Percentiles rank a stretch among this genome's conserved stretches.
Conservation (phyloP, 345 rosid species). For the Eucalyptus regnans region DNA sequence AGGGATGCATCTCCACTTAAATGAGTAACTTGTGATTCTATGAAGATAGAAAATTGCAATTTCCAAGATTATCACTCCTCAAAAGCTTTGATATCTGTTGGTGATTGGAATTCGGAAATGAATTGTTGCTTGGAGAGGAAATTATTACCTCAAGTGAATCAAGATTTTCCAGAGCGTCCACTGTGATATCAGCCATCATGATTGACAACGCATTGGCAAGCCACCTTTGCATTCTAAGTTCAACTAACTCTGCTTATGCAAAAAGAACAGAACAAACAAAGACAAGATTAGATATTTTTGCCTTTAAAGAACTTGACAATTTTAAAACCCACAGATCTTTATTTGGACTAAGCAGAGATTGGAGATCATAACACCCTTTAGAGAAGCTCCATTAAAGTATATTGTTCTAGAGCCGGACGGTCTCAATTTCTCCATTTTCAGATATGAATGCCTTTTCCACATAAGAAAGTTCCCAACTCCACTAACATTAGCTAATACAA, state of each 20-base stretch:
- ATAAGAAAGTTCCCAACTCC: background rate
- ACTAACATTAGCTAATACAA: background rate
- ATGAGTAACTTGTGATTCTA: background rate
- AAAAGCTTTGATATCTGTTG: background rate
- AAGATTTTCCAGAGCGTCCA: slow-evolving; percentile 36
- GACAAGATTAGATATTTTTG: background rate
- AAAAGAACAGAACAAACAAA: background rate
- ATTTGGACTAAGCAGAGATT: background rate
- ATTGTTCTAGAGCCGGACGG: background rate
- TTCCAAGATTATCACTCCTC: background rate
- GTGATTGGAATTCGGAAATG: background rate
- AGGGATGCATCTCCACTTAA: background rate
- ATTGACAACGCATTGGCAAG: slow-evolving; percentile 46
- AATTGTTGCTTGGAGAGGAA: background rate
- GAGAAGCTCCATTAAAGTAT: background rate
- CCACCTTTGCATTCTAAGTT: slow-evolving; percentile 38
- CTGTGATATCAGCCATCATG: slow-evolving; percentile 31
- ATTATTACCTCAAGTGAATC: slow-evolving; percentile 61
- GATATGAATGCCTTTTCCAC: background rate
- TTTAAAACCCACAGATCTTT: background rate
- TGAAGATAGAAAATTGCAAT: background rate
- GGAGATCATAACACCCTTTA: background rate
- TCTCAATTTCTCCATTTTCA: background rate
- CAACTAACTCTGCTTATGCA: slow-evolving; percentile 51
- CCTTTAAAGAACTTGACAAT: background rate